phyloP scores from a whole-genome alignment of 106 monocot species.

The Ottelia alismoides region DNA sequence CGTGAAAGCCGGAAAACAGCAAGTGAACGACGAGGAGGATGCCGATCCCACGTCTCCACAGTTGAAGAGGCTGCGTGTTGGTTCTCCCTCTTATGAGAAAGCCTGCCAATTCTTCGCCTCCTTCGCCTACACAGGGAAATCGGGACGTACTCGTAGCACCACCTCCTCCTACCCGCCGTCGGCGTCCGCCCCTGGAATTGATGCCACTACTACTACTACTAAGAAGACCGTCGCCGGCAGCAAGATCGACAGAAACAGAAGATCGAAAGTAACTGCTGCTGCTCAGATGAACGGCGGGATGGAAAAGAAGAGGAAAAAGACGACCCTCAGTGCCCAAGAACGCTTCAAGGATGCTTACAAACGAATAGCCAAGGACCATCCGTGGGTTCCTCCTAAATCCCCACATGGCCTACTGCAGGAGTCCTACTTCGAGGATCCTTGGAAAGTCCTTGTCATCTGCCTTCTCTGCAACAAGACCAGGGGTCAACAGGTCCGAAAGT shows the following conservation, averaged over 20 bases:
- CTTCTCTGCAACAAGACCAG: conserved; percentile 5
- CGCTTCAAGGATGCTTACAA: conserved; percentile 6
- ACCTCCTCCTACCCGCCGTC: too few species aligned
- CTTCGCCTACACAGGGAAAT: too few species aligned
- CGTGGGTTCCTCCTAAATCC: conserved; percentile 5
- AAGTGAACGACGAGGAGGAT: too few species aligned
- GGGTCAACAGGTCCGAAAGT: conserved; percentile 8
- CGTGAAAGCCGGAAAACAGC: too few species aligned
- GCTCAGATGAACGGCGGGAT: neutral
- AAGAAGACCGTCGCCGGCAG: too few species aligned
- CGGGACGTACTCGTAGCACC: too few species aligned
- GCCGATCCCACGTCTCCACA: too few species aligned
- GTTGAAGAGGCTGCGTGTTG: too few species aligned
- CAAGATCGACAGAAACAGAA: neutral
- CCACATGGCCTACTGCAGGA: conserved; percentile 1
- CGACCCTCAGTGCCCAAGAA: neutral
- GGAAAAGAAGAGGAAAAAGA: neutral
- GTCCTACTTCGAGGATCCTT: neutral
- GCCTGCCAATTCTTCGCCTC: too few species aligned
- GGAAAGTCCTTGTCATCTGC: conserved; percentile 10
- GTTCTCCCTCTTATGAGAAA: too few species aligned
- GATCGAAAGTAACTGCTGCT: neutral
- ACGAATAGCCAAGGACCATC: neutral
- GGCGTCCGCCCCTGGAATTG: too few species aligned
- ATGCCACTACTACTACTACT: too few species aligned